Evolutionary conservation across 228 moss, liverwort and hornwort genomes (phyloP).

Genomic region (Sphagnum fallax): DNA sequence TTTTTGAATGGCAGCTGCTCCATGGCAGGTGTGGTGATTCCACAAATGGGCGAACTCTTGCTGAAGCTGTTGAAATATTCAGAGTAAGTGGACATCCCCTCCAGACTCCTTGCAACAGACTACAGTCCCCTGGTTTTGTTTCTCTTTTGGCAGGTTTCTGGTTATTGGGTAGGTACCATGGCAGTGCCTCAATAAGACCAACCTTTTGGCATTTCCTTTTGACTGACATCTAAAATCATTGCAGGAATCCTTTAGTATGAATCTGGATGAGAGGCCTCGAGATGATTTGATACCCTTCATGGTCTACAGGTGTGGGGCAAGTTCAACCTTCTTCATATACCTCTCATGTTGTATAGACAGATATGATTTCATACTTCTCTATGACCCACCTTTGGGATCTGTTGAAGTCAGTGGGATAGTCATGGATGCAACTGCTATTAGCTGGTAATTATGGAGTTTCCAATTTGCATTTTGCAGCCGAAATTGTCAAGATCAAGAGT

Average conservation of each 20-base stretch:
- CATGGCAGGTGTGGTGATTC: constrained; percentile 54
- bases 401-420: neutral
- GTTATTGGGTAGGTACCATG: too few relatives aligned
- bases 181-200: neutral
- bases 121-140: too few relatives aligned
- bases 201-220: neutral
- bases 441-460: neutral
- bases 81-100: constrained; percentile 22
- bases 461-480: constrained; percentile 42
- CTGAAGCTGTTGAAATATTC: constrained; percentile 70
- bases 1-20: constrained; percentile 76
- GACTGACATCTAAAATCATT: neutral
- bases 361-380: too few relatives aligned
- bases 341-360: neutral
- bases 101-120: too few relatives aligned
- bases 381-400: neutral
- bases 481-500: constrained; percentile 93
- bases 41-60: constrained; percentile 58
- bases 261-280: constrained; percentile 84
- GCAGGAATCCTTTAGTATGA: constrained; percentile 96
- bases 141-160: too few relatives aligned
- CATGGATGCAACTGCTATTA: neutral
- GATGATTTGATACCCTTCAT: constrained; percentile 95
- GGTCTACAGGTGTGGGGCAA: constrained; percentile 71
- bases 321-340: neutral